Evolutionary conservation across 2,329 filamentous ascomycete species (phyloP).

Genomic region (Venturia carpophila): DNA sequence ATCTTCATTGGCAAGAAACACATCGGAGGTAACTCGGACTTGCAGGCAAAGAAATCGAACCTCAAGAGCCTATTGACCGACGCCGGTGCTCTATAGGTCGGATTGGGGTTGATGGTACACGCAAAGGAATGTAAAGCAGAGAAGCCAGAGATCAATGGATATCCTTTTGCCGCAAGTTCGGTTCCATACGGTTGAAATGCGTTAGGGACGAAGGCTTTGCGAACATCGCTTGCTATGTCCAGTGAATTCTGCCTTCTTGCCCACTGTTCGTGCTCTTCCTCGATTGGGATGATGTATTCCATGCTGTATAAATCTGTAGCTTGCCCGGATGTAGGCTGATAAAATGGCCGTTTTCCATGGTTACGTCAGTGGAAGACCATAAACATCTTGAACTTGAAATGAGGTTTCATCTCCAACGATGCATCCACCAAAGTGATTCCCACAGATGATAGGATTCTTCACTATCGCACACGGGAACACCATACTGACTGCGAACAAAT

Average conservation of each 20-base stretch:
- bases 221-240: background rate
- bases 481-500: background rate
- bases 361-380: background rate
- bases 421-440: background rate
- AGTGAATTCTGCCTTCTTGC: background rate
- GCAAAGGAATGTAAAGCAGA: background rate
- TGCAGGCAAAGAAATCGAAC: slow-evolving; percentile 59
- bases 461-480: too few species aligned
- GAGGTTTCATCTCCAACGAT: background rate
- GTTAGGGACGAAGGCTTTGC: background rate
- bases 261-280: background rate
- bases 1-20: slow-evolving; percentile 87
- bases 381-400: slow-evolving; percentile 9
- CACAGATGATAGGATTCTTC: background rate
- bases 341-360: background rate
- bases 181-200: background rate
- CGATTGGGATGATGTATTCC: background rate
- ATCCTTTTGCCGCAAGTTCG: background rate
- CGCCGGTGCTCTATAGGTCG: slow-evolving; percentile 44
- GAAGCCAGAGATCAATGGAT: background rate
- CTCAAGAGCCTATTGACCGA: slow-evolving; percentile 57
- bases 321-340: background rate
- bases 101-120: background rate
- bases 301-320: background rate
- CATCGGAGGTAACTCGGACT: slow-evolving; percentile 91